phyloP scores from a whole-genome alignment of 2,329 filamentous ascomycete species.

The Malbranchea cinnamomea region DNA sequence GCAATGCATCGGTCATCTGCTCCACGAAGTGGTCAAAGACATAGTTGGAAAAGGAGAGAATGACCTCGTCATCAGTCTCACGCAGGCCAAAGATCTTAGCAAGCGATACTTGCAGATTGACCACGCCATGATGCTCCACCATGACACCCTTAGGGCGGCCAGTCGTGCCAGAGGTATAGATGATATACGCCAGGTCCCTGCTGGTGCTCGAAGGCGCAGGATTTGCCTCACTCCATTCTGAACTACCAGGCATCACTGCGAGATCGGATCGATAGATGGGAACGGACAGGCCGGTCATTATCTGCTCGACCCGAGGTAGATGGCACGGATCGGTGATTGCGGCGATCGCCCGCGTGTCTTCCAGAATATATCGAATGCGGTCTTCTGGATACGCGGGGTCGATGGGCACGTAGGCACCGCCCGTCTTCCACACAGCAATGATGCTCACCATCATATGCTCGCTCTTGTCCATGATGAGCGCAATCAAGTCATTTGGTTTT shows the following conservation, averaged over 20 bases:
- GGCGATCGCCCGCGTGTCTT: slow-evolving; percentile 5
- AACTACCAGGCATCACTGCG: too few relatives aligned
- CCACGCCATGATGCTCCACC: background rate
- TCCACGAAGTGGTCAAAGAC: slow-evolving; percentile 1
- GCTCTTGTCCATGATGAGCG: too few relatives aligned
- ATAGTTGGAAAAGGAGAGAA: slow-evolving; percentile 1
- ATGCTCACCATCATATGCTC: slow-evolving; percentile 17
- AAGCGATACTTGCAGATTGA: too few relatives aligned
- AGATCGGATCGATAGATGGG: too few relatives aligned
- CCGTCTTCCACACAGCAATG: slow-evolving; percentile 19
- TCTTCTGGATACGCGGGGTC: slow-evolving; percentile 13
- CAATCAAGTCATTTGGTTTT: too few relatives aligned
- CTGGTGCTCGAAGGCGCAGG: too few relatives aligned
- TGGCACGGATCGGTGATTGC: slow-evolving; percentile 10
- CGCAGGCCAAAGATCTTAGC: too few relatives aligned
- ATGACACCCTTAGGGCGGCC: slow-evolving; percentile 6
- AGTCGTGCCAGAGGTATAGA: slow-evolving; percentile 6
- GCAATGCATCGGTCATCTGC: slow-evolving; percentile 1
- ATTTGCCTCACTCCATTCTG: too few relatives aligned
- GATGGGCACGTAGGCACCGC: slow-evolving; percentile 21
- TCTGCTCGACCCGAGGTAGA: too few relatives aligned
- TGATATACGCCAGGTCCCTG: slow-evolving; percentile 10
- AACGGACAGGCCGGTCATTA: too few relatives aligned
- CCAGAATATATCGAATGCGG: slow-evolving; percentile 2
- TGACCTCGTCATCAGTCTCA: too few relatives aligned